These are phyloP conservation scores for Antitrichia curtipendula DNA, from an alignment of 225 moss, liverwort and hornwort species.

Conservation along the genomic window DNA sequence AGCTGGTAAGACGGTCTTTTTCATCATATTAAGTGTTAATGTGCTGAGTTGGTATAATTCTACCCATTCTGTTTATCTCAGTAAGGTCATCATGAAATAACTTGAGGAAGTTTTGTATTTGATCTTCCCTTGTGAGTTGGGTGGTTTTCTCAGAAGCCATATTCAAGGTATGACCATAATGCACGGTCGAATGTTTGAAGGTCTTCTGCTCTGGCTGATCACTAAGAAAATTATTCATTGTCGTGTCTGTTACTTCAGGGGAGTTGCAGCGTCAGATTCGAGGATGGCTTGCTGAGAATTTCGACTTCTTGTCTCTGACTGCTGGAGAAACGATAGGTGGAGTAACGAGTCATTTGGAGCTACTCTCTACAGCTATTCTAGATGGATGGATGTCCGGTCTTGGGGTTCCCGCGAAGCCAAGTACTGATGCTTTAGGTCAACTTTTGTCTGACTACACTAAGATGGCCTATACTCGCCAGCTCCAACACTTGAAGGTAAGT, in stretches of 20 bases:
- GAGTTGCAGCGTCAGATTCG: constrained; percentile 97
- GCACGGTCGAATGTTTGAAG: neutral
- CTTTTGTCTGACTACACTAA: constrained; percentile 86
- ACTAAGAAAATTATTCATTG: neutral
- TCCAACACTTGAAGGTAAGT: constrained; percentile 77
- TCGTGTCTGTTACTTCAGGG: constrained; percentile 9
- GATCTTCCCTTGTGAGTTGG: neutral
- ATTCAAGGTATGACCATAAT: neutral
- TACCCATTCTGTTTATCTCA: neutral
- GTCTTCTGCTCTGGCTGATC: neutral
- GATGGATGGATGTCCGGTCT: constrained; percentile 99
- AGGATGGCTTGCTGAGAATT: constrained; percentile 87
- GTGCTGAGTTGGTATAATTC: neutral
- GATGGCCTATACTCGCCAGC: constrained; percentile 76
- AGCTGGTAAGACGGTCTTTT: constrained; percentile 45
- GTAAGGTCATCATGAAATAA: neutral
- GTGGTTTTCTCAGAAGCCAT: neutral
- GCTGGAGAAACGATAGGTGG: constrained; percentile 55
- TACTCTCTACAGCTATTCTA: constrained; percentile 89
- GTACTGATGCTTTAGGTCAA: constrained; percentile 96
- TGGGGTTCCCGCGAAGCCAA: constrained; percentile 75
- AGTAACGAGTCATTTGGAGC: constrained; percentile 76
- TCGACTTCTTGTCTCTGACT: constrained; percentile 72
- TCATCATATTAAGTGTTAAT: neutral
- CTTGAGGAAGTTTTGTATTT: neutral